Conservation (phyloP, 352 stramenopile species). For the Phytophthora cactorum region DNA sequence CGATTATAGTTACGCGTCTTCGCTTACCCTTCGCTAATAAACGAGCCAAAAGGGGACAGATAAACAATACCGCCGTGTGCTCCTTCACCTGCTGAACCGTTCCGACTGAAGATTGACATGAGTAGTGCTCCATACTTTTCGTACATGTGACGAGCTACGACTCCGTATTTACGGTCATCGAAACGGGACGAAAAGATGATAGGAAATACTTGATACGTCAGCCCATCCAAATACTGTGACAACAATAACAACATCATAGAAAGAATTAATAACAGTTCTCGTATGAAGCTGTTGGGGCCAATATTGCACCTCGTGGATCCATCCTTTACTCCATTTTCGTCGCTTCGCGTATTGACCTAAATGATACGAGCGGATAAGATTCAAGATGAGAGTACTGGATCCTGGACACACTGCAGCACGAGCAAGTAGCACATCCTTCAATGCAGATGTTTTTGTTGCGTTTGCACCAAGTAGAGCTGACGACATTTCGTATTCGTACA, state of each 20-base stretch:
- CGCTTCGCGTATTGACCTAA: constrained; percentile 46
- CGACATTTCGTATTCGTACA: constrained; percentile 55
- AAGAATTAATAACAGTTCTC: not conserved
- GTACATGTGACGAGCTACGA: constrained; percentile 64
- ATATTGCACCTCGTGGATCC: constrained; percentile 65
- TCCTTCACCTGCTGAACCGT: not conserved
- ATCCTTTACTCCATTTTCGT: constrained; percentile 41
- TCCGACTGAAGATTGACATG: constrained; percentile 32
- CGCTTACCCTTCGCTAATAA: constrained; percentile 63
- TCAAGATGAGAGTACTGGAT: constrained; percentile 68
- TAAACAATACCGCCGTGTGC: constrained; percentile 19
- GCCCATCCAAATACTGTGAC: constrained; percentile 67
- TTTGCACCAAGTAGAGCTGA: constrained; percentile 56
- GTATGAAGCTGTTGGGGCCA: not conserved
- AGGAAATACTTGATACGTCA: constrained; percentile 72
- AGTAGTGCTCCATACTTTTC: constrained; percentile 57
- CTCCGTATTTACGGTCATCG: constrained; percentile 55
- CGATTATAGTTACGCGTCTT: not conserved
- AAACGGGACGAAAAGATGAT: constrained; percentile 70
- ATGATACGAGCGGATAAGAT: constrained; percentile 65
- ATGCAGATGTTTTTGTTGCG: constrained; percentile 44
- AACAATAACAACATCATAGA: not conserved
- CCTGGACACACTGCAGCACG: constrained; percentile 61
- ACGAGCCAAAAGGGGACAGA: constrained; percentile 49
- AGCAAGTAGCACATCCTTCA: constrained; percentile 65